Evolutionary conservation across 2,329 filamentous ascomycete genomes (phyloP), one percentile per base, ranked within the genome.

Genomic region (Ophiostoma novo-ulmi): DNA sequence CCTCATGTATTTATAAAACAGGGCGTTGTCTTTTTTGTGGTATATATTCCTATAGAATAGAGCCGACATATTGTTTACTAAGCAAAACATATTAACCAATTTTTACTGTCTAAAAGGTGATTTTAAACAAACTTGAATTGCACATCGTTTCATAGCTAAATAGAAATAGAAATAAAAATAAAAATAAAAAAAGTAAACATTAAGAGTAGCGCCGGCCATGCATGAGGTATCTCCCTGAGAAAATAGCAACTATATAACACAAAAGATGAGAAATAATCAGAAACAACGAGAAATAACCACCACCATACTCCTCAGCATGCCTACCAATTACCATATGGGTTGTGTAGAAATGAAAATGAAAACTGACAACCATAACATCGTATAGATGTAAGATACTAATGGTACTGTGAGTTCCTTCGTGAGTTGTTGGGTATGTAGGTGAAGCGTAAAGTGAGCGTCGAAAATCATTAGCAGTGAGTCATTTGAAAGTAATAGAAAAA

Each of bases 201-300:
- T 20, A 63, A 63, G 20, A 63, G 14, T 63, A 63, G 6, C 58
- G 58, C 58, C 58, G 58, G 5, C 58, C 58, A 63, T 63, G 58
- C 22, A 63, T 63, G 26, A 63, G 58, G 26, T 63, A 63, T 35
- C 26, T 7, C 58, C 26, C 8, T 5, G 13, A 58, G n/a, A 26
- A 26, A 26, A 58, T 11, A 58, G 52, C 11, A 61, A 31, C 13
- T 10, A 61, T 31, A 61, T 14, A 35, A 20, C 17, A 31, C 35
- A 35, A 7, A 35, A 4, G 3, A 63, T 5, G 8, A 11, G 17
- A 58, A 58, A 11, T n/a, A 58, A 58, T n/a, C 11, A 17, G 11
- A 26, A 58, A 26, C 0, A 58, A 58, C 17, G 17, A 20, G 26
- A 63, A 36, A 31, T 5, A 17, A 14, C 26, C 11, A 3, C 26